Evolutionary conservation across 225 moss, liverwort and hornwort genomes (phyloP), one percentile per base, ranked within the genome.

Genomic region (Takakia lepidozioides): DNA sequence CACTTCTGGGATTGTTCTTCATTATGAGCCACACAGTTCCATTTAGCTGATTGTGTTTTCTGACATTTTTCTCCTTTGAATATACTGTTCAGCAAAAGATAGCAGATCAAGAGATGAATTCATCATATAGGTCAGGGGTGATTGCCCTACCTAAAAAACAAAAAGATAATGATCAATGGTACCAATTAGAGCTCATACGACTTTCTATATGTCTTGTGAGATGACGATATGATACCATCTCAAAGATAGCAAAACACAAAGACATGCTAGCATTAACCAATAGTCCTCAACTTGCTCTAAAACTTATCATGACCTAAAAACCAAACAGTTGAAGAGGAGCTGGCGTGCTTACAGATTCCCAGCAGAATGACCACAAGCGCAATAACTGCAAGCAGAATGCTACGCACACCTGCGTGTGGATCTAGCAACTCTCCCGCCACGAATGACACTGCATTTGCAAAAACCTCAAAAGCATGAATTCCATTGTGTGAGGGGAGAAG

Each of bases 391-490:
- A 60, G 61, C 2, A 67, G 11, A 24, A 29, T 21, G 58, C 45
- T 37, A 3, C 19, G 13, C 13, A 62, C 19, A 8, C 15, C 57
- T 72, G 5, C 72, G 1, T 25, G 24, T 4, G 66, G 66, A 39
- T 72, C 72, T 9, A 72, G 43, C 6, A 62, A 10, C 22, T 61
- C 4, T 24, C 72, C 67, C 13, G 61, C 72, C 50, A 46, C 51
- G 28, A 72, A 72, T 9, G 72, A 72, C 26, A 72, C 72, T 65
- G 50, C 44, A 40, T 40, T 16, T n/a, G 13, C 27, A 26, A 24
- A 28, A 9, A 34, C n/a, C 29, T 11, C 23, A 25, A 59, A n/a
- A 29, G 4, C 15, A 10, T 15, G n/a, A 25, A 29, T n/a, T 15
- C 5, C 22, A 29, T 5, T 10, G 29, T 15, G 13, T 66, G 7